phyloP scores from a whole-genome alignment of 495 filamentous ascomycete genomes.

The Aspergillus nanangensis region DNA sequence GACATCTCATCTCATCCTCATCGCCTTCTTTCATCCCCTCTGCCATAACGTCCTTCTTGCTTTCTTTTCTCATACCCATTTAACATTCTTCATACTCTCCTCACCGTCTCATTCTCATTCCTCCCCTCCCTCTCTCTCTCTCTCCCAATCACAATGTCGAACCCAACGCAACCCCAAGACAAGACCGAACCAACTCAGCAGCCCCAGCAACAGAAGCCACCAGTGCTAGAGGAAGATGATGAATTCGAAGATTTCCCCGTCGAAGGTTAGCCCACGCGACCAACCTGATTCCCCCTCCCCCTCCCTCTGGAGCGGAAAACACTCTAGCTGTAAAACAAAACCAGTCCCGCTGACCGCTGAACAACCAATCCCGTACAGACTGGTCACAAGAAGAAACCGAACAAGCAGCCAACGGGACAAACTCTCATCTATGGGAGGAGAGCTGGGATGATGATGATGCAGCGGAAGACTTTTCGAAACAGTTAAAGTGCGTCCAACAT shows the following conservation, averaged over 20 bases:
- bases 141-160: constrained; percentile 35
- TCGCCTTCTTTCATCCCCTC: no score
- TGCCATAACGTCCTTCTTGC: no score
- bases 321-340: no score
- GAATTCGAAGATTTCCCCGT: constrained; percentile 99
- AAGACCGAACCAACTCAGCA: constrained; percentile 39
- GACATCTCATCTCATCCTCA: background rate
- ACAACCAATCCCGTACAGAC: constrained; percentile 47
- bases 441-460: constrained; percentile 99
- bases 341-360: constrained; percentile 5
- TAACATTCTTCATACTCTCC: no score
- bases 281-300: background rate
- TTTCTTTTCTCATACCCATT: no score
- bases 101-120: background rate
- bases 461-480: constrained; percentile 90
- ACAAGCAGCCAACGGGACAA: constrained; percentile 54
- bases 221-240: constrained; percentile 90
- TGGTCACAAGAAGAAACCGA: constrained; percentile 86
- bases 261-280: constrained; percentile 58
- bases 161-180: constrained; percentile 29
- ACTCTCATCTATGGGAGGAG: constrained; percentile 94
- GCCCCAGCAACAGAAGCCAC: constrained; percentile 50
- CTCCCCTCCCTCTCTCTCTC: background rate
- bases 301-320: no score
- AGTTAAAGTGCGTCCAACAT: constrained; percentile 69